Conservation (phyloP, 306 rosid species). For the Cercis canadensis region DNA sequence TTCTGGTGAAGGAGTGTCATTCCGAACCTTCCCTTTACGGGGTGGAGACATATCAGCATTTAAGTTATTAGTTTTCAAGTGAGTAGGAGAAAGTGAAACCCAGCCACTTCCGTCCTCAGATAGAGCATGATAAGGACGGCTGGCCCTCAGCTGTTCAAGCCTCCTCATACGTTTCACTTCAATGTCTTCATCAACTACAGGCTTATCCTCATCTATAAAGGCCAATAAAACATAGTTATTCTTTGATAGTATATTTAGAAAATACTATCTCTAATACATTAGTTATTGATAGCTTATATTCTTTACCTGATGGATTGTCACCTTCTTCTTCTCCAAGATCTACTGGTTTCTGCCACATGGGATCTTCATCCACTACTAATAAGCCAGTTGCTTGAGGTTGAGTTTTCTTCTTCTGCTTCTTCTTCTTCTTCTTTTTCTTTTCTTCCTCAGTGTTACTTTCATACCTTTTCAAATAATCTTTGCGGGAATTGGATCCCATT, state of each 20-base stretch:
- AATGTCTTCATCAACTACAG: constrained; percentile 76
- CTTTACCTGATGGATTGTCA: constrained; percentile 56
- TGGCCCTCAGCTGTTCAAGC: constrained; percentile 76
- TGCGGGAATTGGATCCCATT: constrained; percentile 57
- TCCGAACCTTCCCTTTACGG: constrained; percentile 51
- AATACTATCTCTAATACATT: background rate
- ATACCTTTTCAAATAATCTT: constrained; percentile 81
- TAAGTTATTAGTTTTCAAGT: constrained; percentile 30
- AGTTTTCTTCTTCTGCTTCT: constrained; percentile 47
- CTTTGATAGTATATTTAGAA: background rate
- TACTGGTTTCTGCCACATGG: constrained; percentile 86
- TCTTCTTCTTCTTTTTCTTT: constrained; percentile 52
- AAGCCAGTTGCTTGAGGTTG: constrained; percentile 59
- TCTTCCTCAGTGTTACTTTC: constrained; percentile 60
- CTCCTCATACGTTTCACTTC: constrained; percentile 90
- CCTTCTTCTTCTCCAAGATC: constrained; percentile 63
- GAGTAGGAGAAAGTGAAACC: constrained; percentile 68
- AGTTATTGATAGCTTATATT: background rate
- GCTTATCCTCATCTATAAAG: constrained; percentile 69
- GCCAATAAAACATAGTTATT: constrained; percentile 19
- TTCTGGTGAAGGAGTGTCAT: constrained; percentile 70
- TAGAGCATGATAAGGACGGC: constrained; percentile 66
- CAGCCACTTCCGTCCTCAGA: constrained; percentile 98
- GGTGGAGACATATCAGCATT: constrained; percentile 71
- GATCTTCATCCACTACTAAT: constrained; percentile 82